Evolutionary conservation across 176 grass and related monocot species (phyloP).

Genomic region (Eragrostis nindensis): DNA sequence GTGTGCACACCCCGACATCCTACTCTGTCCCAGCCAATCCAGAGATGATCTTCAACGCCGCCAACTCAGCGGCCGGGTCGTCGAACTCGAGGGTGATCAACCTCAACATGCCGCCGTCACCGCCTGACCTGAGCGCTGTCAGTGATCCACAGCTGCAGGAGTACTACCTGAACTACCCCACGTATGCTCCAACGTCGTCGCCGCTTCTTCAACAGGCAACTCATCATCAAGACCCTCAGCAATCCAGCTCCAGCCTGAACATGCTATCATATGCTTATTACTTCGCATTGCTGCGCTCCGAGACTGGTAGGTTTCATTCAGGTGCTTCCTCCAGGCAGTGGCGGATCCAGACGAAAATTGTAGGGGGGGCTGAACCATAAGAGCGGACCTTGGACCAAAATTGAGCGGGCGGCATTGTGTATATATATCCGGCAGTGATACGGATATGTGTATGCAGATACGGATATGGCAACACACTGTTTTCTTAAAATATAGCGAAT

Average conservation of each 20-base stretch:
- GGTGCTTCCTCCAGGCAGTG: background rate
- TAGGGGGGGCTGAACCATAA: no score
- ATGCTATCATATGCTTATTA: background rate
- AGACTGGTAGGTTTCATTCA: background rate
- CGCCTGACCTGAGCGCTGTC: slow-evolving; percentile 30
- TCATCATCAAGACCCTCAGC: background rate
- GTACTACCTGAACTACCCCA: background rate
- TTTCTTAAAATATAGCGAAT: no score
- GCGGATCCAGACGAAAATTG: no score
- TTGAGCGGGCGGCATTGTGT: no score
- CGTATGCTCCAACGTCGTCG: background rate
- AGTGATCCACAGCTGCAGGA: background rate
- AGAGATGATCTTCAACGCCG: background rate
- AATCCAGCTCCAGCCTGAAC: background rate
- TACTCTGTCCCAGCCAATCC: background rate
- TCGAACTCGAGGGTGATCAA: background rate
- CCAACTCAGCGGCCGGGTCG: background rate
- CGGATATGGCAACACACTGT: no score
- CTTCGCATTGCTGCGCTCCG: background rate
- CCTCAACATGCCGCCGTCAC: background rate
- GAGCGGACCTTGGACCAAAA: no score
- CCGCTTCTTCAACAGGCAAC: background rate
- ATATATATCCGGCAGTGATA: no score
- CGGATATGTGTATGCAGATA: no score
- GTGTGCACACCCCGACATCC: no score